Percentiles rank a stretch among this genome's conserved stretches.
Conservation (phyloP, 2,329 filamentous ascomycete species). For the Phoma herbarum region DNA sequence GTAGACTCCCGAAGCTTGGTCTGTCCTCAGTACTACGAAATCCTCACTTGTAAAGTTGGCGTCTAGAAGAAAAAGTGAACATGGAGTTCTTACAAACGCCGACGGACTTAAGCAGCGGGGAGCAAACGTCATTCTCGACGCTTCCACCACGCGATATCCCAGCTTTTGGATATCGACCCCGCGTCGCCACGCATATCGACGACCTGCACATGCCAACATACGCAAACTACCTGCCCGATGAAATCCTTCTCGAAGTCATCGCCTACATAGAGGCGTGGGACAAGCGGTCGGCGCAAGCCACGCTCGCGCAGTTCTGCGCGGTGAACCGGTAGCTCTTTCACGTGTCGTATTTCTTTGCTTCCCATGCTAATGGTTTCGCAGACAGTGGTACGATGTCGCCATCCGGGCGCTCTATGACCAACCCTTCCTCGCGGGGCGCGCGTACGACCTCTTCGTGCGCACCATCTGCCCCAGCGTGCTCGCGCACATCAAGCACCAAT, state of each 20-base stretch:
- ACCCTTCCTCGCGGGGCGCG: conserved; percentile 61
- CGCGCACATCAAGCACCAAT: conserved; percentile 58
- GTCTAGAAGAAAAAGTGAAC: no score
- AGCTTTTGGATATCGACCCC: neutral
- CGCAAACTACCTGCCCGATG: conserved; percentile 60
- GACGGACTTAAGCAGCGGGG: neutral
- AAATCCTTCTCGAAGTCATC: conserved; percentile 63
- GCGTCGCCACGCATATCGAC: no score
- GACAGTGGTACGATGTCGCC: conserved; percentile 65
- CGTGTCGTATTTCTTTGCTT: neutral
- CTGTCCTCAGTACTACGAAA: no score
- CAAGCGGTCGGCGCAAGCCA: conserved; percentile 52
- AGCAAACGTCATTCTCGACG: conserved; percentile 17
- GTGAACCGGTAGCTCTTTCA: conserved; percentile 37
- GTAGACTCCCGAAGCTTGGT: no score
- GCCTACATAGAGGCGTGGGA: conserved; percentile 51
- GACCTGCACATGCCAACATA: conserved; percentile 9
- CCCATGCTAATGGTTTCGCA: conserved; percentile 27
- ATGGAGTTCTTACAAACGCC: neutral
- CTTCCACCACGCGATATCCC: conserved; percentile 7
- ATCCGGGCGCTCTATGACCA: conserved; percentile 61
- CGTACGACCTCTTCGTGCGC: conserved; percentile 63
- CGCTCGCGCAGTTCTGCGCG: conserved; percentile 62
- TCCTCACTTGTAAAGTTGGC: no score
- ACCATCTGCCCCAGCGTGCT: conserved; percentile 64